Evolutionary conservation across 1,139 yeast species (phyloP).

Genomic region (Pichia norvegensis): DNA sequence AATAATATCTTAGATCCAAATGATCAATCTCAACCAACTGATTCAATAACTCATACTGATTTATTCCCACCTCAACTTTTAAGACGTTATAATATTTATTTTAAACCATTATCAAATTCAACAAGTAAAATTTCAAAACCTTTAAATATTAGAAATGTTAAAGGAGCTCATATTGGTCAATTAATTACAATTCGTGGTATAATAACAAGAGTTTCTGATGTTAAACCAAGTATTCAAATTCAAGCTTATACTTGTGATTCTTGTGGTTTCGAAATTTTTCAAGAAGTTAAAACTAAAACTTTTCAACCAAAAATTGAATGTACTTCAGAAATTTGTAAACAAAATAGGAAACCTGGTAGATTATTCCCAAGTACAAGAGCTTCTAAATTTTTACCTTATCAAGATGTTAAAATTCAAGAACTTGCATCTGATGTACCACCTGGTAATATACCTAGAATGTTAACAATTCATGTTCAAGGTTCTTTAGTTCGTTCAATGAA

Average conservation of each 20-base stretch:
- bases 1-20: constrained; percentile 26
- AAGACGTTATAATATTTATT: constrained; percentile 79
- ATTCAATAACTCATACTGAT: constrained; percentile 22
- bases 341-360: constrained; percentile 80
- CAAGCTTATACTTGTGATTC: constrained; percentile 96
- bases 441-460: constrained; percentile 90
- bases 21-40: constrained; percentile 19
- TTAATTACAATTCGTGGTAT: constrained; percentile 89
- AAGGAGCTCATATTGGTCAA: constrained; percentile 77
- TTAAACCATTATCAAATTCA: constrained; percentile 61
- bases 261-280: constrained; percentile 95
- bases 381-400: constrained; percentile 89
- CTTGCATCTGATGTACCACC: constrained; percentile 94
- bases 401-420: constrained; percentile 92
- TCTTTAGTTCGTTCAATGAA: constrained; percentile 76
- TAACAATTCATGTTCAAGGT: constrained; percentile 83
- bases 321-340: constrained; percentile 69
- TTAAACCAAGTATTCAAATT: constrained; percentile 84
- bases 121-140: constrained; percentile 42
- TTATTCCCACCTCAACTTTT: constrained; percentile 81
- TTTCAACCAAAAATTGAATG: constrained; percentile 85
- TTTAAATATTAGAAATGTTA: constrained; percentile 81
- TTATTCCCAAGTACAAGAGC: constrained; percentile 92
- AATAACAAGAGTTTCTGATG: constrained; percentile 92
- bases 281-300: constrained; percentile 78